Base-by-base conservation (phyloP, 495 filamentous ascomycete species). In the Neurospora sp. region DNA sequence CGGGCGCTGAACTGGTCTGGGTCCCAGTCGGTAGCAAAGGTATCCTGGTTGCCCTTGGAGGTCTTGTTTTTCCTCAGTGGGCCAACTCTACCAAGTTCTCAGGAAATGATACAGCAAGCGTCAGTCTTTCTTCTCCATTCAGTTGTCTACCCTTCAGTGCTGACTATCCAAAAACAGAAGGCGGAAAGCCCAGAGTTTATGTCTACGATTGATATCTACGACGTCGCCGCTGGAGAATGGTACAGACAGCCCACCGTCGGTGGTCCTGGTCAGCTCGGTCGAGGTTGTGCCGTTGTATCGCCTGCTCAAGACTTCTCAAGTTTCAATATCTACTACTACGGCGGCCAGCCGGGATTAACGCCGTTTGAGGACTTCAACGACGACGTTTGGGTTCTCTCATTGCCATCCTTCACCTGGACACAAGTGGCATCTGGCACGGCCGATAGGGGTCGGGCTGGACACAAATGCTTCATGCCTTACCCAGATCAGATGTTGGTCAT, bases 371-470 rank as follows among this genome's bases (percentile, higher is more conserved):
- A 40, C 40, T 86, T 84, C 46, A 88, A 80, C 12, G 91, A 92
- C 74, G 89, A 92, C 70, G 89, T 94, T 16, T 94, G 91, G 79
- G 86, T 94, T 14, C 78, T 95, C 37, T 92, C 91, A 0, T 78
- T 94, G 18, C 92, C 93, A 1, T 89, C 91, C 0, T 94, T 95
- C 79, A 88, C 82, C n/a, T 95, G 92, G 92, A 87, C 87, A 42
- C 87, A 88, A 75, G 84, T 90, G 14, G 84, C 86, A 40, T 79
- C 78, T 0, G 87, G 90, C 5, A 81, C 72, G 0, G 59, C 69
- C 4, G 75, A 88, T 71, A 40, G 10, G 10, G 88, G 81, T 12
- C 87, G 91, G 41, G 88, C 84, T 22, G 85, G 86, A 1, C 91
- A 93, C 76, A 84, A 86, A 75, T 93, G 91, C 74, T 81, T 90